phyloP scores from a whole-genome alignment of 179 eudicot genomes.

The Beta lomatogona region DNA sequence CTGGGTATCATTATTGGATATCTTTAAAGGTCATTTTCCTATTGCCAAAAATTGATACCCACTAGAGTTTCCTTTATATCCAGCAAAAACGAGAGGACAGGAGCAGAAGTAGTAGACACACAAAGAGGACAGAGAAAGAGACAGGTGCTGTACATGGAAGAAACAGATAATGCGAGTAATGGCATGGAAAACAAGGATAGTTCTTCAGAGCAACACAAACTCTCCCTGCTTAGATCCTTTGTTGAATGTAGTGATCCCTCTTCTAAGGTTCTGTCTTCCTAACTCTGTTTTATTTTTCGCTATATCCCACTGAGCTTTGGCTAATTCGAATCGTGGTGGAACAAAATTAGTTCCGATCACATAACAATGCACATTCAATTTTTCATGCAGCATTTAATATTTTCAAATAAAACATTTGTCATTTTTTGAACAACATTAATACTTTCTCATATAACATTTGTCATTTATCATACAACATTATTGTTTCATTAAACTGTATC shows the following conservation, averaged over 20 bases:
- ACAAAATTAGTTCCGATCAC: no score
- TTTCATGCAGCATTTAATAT: no score
- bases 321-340: no score
- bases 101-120: neutral
- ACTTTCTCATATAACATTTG: no score
- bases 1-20: no score
- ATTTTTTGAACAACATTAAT: no score
- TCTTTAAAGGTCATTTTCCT: neutral
- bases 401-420: no score
- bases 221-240: slow-evolving; percentile 50
- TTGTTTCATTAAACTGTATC: no score
- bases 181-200: neutral
- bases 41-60: neutral
- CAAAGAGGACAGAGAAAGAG: neutral
- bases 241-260: slow-evolving; percentile 63
- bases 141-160: neutral
- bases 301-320: no score
- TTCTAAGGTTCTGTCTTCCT: slow-evolving; percentile 47
- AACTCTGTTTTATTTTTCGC: no score
- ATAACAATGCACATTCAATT: no score
- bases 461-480: no score
- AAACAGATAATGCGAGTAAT: neutral
- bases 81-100: neutral
- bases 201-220: slow-evolving; percentile 44
- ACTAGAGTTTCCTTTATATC: neutral